Percentiles rank a stretch among this genome's conserved stretches.
phyloP scores from a whole-genome alignment of 2,329 filamentous ascomycete species.

The Cyclaneusma minus region DNA sequence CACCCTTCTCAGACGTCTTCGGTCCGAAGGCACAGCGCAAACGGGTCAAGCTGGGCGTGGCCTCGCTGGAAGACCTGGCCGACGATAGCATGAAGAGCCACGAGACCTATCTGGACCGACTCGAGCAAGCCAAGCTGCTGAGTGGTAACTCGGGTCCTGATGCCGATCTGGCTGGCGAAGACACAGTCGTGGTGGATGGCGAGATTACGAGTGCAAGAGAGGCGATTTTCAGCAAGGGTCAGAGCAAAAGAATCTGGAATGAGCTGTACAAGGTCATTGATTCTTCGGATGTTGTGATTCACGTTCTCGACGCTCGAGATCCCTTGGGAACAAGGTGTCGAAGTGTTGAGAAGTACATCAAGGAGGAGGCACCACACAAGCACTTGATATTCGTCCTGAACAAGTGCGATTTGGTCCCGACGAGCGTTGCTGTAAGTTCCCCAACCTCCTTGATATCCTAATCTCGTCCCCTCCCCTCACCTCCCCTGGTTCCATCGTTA shows the following conservation, averaged over 20 bases:
- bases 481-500: conserved; percentile 41
- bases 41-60: conserved; percentile 74
- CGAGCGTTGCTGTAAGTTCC: conserved; percentile 79
- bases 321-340: conserved; percentile 80
- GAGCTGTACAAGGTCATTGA: conserved; percentile 92
- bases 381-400: conserved; percentile 82
- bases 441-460: conserved; percentile 6
- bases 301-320: conserved; percentile 80
- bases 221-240: conserved; percentile 85
- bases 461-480: conserved; percentile 5
- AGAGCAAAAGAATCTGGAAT: conserved; percentile 94
- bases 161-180: conserved; percentile 24
- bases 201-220: conserved; percentile 52
- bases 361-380: conserved; percentile 88
- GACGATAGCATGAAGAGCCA: conserved; percentile 68
- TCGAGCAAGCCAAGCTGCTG: conserved; percentile 64
- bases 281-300: conserved; percentile 90
- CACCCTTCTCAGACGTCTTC: conserved; percentile 78
- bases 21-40: conserved; percentile 90
- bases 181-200: conserved; percentile 24
- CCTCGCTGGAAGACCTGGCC: conserved; percentile 67
- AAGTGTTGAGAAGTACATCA: conserved; percentile 84
- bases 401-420: conserved; percentile 87
- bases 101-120: conserved; percentile 63
- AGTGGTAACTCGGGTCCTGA: conserved; percentile 50